phyloP scores from a whole-genome alignment of 2,329 filamentous ascomycete species.

The Aspergillus alliaceus region DNA sequence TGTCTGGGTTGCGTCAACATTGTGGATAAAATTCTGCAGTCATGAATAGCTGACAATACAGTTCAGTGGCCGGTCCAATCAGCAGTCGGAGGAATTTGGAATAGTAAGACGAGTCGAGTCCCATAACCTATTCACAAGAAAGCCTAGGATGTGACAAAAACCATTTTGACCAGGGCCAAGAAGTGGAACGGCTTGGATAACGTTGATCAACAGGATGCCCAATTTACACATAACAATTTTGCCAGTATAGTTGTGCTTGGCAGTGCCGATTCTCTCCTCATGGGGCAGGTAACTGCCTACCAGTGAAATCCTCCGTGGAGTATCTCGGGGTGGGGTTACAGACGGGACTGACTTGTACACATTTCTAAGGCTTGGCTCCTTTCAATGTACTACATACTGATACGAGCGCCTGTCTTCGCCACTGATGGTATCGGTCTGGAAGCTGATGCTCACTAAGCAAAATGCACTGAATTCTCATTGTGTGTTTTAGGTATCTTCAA shows the following conservation, averaged over 20 bases:
- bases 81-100: not conserved
- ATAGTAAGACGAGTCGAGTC: not conserved
- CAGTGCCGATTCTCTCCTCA: constrained; percentile 1
- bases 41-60: not conserved
- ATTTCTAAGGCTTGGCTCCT: not conserved
- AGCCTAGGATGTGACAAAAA: not conserved
- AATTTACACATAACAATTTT: constrained; percentile 3
- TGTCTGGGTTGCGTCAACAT: not conserved
- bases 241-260: not conserved
- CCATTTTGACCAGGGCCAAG: not conserved
- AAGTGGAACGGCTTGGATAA: not conserved
- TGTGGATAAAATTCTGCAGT: not conserved
- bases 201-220: not conserved
- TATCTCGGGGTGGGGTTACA: not conserved
- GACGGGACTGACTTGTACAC: not conserved
- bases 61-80: not conserved
- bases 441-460: not conserved
- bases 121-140: not conserved
- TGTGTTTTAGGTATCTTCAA: not conserved
- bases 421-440: not conserved
- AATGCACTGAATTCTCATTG: not conserved
- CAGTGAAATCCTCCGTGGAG: not conserved
- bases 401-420: not conserved
- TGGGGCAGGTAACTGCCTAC: not conserved
- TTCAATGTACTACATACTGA: not conserved